Base-by-base conservation (phyloP, 192 early-diverging fungal species). In the Pilobolus umbonatus region DNA sequence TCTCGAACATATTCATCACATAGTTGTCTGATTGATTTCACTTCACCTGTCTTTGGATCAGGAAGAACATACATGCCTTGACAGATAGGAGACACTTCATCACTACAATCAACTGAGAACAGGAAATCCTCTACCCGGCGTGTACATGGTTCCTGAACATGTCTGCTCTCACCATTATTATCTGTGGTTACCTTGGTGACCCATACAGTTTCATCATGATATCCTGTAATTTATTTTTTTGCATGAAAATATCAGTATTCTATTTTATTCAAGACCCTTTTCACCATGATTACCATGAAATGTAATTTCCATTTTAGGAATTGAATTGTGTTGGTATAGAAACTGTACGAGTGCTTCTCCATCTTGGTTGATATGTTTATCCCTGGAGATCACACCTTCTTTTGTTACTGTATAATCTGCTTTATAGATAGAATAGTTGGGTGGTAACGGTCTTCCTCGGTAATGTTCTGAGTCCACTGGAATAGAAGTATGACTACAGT, bases 311-410 rank as follows among this genome's bases (percentile, higher is more conserved):
- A 72, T 65, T 11, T 39, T 38, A 9, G 69, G 69, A 8, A 47
- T 43, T 0, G 46, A 62, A 47, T 72, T 67, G 26, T 72, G 69
- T 6, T 65, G 55, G 19, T 55, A 34, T 46, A 72, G 34, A 17
- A 72, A 72, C 17, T 67, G 65, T 4, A 49, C 36, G 0, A 72
- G 42, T 34, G 71, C 71, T 44, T 72, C 71, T 9, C 60, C 56
- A 36, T 72, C 65, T 6, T 55, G 22, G 39, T 72, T 72, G 1
- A 72, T 49, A 32, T 72, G 71, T 5, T 43, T 43, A 24, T 72
- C 71, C 19, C 61, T 49, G 6, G 71, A 72, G 24, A 72, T 15
- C 0, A 72, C 48, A 19, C 65, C 65, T 21, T 53, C 30, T 19
- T 38, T 31, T 44, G 38, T 54, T 4, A 21, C 52, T n/a, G 44